phyloP scores from a whole-genome alignment of 2,329 filamentous ascomycete species.

The Penicillium sp. region DNA sequence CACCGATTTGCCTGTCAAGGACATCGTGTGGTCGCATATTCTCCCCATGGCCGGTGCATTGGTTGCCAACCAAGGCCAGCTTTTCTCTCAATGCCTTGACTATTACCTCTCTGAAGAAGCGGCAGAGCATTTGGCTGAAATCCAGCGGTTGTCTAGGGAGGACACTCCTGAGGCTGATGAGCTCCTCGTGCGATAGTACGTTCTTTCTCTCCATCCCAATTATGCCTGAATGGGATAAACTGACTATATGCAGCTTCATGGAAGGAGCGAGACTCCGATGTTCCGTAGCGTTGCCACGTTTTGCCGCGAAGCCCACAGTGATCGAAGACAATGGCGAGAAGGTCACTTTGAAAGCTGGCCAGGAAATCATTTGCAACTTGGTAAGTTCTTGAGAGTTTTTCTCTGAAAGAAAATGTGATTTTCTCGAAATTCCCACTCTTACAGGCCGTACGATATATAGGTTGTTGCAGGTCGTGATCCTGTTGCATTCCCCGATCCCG shows the following conservation, averaged over 20 bases:
- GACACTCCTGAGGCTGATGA: constrained; percentile 49
- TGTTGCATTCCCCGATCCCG: constrained; percentile 39
- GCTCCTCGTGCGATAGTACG: constrained; percentile 52
- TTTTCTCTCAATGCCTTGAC: constrained; percentile 58
- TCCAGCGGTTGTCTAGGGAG: constrained; percentile 49
- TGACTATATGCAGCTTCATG: constrained; percentile 36
- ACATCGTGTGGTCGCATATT: constrained; percentile 58
- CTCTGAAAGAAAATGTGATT: background rate
- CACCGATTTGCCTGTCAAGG: constrained; percentile 46
- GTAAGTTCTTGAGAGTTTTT: constrained; percentile 23
- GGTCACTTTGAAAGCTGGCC: constrained; percentile 36
- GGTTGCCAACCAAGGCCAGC: constrained; percentile 57
- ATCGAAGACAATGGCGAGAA: constrained; percentile 38
- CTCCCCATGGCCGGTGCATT: constrained; percentile 58
- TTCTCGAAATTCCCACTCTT: background rate
- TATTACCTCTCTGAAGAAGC: constrained; percentile 56
- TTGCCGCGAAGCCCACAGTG: constrained; percentile 33
- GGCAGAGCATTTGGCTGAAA: constrained; percentile 47
- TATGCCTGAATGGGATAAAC: background rate
- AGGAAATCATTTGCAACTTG: constrained; percentile 39
- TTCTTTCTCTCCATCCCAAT: background rate
- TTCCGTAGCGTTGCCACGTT: constrained; percentile 39
- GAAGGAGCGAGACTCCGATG: constrained; percentile 42
- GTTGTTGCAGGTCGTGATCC: constrained; percentile 39
- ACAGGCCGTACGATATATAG: constrained; percentile 16